Evolutionary conservation across 768 basidiomycete genomes (phyloP).

Genomic region (Amanita pseudoporphyria): DNA sequence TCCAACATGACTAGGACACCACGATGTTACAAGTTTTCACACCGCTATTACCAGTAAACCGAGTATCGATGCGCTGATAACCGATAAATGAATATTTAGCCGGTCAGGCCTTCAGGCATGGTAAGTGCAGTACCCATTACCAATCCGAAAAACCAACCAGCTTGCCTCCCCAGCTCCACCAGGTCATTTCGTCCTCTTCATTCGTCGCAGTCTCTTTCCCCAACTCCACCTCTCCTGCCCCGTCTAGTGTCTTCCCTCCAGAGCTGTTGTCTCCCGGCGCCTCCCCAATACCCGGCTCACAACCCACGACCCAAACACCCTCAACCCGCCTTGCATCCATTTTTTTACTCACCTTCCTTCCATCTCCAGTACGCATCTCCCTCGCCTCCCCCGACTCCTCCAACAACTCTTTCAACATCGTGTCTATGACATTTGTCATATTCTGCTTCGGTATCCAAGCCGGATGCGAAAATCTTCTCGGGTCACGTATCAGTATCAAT

Average conservation of each 20-base stretch:
- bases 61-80: too few relatives aligned
- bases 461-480: conserved; percentile 22
- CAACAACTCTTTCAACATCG: conserved; percentile 29
- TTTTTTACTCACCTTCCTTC: conserved; percentile 11
- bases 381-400: conserved; percentile 19
- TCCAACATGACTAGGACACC: too few relatives aligned
- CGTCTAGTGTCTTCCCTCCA: conserved; percentile 7
- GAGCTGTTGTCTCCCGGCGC: conserved; percentile 11
- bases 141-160: conserved; percentile 43
- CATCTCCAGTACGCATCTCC: neutral
- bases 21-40: too few relatives aligned
- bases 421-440: conserved; percentile 19
- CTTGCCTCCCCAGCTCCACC: conserved; percentile 56
- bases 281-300: conserved; percentile 17
- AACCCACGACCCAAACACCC: conserved; percentile 35
- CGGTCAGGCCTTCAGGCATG: too few relatives aligned
- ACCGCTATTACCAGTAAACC: too few relatives aligned
- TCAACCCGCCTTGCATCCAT: conserved; percentile 21
- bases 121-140: too few relatives aligned
- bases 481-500: conserved; percentile 24
- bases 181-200: conserved; percentile 43
- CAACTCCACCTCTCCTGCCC: too few relatives aligned
- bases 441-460: conserved; percentile 19
- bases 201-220: conserved; percentile 6
- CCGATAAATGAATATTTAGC: too few relatives aligned